These are phyloP conservation scores for Apiospora phragmitis DNA, from an alignment of 2,329 filamentous ascomycete genomes.

Conservation along the genomic window DNA sequence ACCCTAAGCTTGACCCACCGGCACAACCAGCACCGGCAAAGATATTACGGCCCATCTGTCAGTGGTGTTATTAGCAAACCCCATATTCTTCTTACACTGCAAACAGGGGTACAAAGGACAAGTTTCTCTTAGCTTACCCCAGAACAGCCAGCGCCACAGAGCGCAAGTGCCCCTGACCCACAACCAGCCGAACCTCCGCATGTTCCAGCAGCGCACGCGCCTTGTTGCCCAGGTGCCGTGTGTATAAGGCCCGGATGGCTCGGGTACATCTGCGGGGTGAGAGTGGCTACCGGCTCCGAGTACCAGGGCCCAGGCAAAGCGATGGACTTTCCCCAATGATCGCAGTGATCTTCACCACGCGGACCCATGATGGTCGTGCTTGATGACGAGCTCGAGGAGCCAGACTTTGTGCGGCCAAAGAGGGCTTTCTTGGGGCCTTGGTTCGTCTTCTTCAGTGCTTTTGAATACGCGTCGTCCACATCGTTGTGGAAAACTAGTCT, in stretches of 20 bases:
- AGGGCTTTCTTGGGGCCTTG: conserved; percentile 10
- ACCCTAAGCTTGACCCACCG: not conserved
- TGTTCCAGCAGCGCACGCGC: conserved; percentile 12
- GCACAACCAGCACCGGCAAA: not conserved
- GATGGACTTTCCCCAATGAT: conserved; percentile 12
- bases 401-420: not conserved
- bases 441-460: conserved; percentile 9
- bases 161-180: conserved; percentile 9
- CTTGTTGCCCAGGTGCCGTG: conserved; percentile 1
- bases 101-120: not conserved
- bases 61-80: not conserved
- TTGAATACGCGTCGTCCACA: conserved; percentile 4
- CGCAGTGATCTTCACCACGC: conserved; percentile 10
- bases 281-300: not conserved
- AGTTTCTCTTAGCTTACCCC: not conserved
- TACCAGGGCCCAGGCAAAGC: conserved; percentile 13
- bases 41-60: conserved; percentile 2
- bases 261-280: conserved; percentile 12
- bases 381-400: not conserved
- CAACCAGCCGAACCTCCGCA: conserved; percentile 12
- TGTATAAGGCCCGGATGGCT: conserved; percentile 11
- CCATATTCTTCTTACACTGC: not conserved
- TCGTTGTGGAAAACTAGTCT: conserved; percentile 14
- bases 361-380: conserved; percentile 5
- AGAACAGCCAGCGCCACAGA: conserved; percentile 2